A percentile compares a stretch with the other conserved stretches of the same genome.
Evolutionary conservation across 345 rosid genomes (phyloP).

Genomic region (Eutrema heterophyllum): DNA sequence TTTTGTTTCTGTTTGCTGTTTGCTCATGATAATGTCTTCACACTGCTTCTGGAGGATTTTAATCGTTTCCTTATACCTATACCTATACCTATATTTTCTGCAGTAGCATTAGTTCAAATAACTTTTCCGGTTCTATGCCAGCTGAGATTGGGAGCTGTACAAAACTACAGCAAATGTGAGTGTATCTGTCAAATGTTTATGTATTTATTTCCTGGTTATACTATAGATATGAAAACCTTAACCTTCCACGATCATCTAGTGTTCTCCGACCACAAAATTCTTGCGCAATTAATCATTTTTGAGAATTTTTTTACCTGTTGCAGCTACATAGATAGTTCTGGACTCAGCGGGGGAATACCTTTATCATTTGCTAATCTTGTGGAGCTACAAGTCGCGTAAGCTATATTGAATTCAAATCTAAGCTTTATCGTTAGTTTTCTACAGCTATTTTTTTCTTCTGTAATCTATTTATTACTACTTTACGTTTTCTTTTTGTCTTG

Average conservation of each 20-base stretch:
- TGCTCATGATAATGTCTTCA: background rate
- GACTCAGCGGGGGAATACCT: slow-evolving; percentile 54
- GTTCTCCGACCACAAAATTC: background rate
- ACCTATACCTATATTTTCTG: background rate
- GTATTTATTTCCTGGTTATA: background rate
- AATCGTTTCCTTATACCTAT: background rate
- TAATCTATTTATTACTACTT: background rate
- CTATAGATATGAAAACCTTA: background rate
- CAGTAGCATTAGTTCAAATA: slow-evolving; percentile 49
- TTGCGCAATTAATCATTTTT: background rate
- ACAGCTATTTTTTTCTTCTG: background rate
- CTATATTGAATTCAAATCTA: background rate
- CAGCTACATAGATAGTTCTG: slow-evolving; percentile 57
- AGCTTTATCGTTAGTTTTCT: background rate
- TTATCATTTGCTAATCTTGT: slow-evolving; percentile 38
- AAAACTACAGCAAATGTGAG: slow-evolving; percentile 54
- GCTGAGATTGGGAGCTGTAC: slow-evolving; percentile 51
- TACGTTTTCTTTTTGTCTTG: background rate
- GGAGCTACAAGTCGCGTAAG: slow-evolving; percentile 28
- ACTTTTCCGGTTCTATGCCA: slow-evolving; percentile 68
- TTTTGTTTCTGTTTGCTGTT: too few relatives aligned
- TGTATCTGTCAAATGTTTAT: slow-evolving; percentile 3
- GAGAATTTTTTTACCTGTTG: background rate
- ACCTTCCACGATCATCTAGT: background rate
- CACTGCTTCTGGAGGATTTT: background rate